phyloP scores from a whole-genome alignment of 116 monocot species.

The Papilionanthe hybrid region DNA sequence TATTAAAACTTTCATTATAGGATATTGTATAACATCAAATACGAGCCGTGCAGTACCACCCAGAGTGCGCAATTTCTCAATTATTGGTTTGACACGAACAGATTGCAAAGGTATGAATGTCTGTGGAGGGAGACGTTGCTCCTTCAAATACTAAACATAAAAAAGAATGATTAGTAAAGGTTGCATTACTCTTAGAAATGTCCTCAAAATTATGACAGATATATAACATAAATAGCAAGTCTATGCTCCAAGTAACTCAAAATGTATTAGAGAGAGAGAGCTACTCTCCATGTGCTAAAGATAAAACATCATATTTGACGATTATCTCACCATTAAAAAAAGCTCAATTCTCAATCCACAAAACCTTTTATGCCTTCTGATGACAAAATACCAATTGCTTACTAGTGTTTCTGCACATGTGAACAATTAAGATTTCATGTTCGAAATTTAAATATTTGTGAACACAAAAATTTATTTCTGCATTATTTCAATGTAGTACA shows the following conservation, averaged over 20 bases:
- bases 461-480: background rate
- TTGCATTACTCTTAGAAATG: background rate
- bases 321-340: background rate
- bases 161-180: background rate
- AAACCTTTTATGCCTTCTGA: background rate
- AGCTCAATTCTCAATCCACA: background rate
- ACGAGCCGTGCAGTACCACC: constrained; percentile 88
- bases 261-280: background rate
- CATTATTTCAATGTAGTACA: background rate
- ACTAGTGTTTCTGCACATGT: background rate
- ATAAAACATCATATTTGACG: background rate
- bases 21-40: constrained; percentile 98
- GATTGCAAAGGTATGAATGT: constrained; percentile 95
- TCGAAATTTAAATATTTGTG: background rate
- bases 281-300: background rate
- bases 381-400: background rate
- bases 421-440: background rate
- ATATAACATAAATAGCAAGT: background rate
- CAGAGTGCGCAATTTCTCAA: constrained; percentile 73
- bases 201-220: background rate
- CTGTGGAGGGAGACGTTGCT: constrained; percentile 83
- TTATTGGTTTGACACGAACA: constrained; percentile 85
- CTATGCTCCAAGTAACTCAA: background rate
- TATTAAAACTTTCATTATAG: constrained; percentile 19
- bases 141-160: constrained; percentile 85